phyloP scores from a whole-genome alignment of 2,329 filamentous ascomycete species.

The Ramularia endophylla region DNA sequence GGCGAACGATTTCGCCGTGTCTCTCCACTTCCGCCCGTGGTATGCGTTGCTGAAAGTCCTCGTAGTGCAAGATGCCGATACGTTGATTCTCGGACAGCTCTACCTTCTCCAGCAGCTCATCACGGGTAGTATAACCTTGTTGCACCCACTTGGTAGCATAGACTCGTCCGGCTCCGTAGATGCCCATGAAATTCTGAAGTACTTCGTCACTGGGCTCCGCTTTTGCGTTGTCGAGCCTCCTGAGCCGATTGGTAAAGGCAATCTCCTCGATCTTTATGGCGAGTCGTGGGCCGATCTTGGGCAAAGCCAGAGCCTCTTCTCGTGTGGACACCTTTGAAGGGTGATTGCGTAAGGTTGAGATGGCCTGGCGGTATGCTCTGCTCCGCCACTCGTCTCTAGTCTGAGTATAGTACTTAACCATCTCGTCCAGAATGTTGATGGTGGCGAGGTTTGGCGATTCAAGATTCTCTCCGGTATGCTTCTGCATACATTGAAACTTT shows the following conservation, averaged over 20 bases:
- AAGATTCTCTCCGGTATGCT: slow-evolving; percentile 39
- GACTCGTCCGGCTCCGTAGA: slow-evolving; percentile 66
- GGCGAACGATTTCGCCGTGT: slow-evolving; percentile 60
- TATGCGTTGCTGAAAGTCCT: slow-evolving; percentile 73
- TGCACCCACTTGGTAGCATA: slow-evolving; percentile 72
- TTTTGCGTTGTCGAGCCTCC: slow-evolving; percentile 64
- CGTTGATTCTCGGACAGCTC: slow-evolving; percentile 63
- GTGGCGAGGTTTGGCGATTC: slow-evolving; percentile 68
- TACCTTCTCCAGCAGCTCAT: slow-evolving; percentile 60
- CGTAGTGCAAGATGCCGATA: slow-evolving; percentile 71
- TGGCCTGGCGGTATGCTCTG: slow-evolving; percentile 69
- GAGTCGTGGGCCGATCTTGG: slow-evolving; percentile 64
- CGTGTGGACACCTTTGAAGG: slow-evolving; percentile 58
- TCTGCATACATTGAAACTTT: slow-evolving; percentile 56
- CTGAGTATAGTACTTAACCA: slow-evolving; percentile 71
- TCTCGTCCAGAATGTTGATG: slow-evolving; percentile 69
- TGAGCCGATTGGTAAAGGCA: slow-evolving; percentile 64
- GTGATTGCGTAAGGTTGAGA: slow-evolving; percentile 66
- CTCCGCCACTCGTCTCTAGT: slow-evolving; percentile 73
- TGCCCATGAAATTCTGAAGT: slow-evolving; percentile 64
- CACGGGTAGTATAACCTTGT: slow-evolving; percentile 66
- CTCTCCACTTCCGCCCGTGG: slow-evolving; percentile 68
- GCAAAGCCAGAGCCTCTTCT: slow-evolving; percentile 61
- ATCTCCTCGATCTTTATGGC: slow-evolving; percentile 90
- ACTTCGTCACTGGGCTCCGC: slow-evolving; percentile 59